Evolutionary conservation across 371 early-diverging fungal species (phyloP).

Genomic region (Rhizopus arrhizus): DNA sequence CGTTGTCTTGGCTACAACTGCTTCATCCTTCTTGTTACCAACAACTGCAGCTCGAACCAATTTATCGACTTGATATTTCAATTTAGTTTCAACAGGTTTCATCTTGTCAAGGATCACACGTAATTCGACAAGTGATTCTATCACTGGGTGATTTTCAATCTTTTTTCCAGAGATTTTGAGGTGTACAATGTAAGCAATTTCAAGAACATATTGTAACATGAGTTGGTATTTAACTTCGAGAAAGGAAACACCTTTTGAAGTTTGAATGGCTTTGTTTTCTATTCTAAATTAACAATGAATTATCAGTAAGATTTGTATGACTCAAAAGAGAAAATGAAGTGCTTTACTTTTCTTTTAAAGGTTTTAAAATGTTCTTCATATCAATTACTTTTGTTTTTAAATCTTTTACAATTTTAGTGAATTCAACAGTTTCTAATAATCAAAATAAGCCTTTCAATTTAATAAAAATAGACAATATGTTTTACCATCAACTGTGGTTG

Average conservation of each 20-base stretch:
- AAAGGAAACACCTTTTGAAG: conserved; percentile 79
- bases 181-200: conserved; percentile 73
- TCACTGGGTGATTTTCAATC: conserved; percentile 65
- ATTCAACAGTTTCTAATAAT: conserved; percentile 28
- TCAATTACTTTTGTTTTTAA: conserved; percentile 60
- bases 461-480: not conserved
- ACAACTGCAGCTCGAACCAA: conserved; percentile 77
- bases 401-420: conserved; percentile 50
- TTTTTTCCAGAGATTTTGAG: conserved; percentile 76
- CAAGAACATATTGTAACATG: conserved; percentile 84
- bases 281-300: conserved; percentile 33
- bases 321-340: not conserved
- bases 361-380: conserved; percentile 55
- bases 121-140: conserved; percentile 75
- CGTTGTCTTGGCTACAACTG: conserved; percentile 18
- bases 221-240: conserved; percentile 86
- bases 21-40: conserved; percentile 36
- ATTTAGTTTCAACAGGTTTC: conserved; percentile 89
- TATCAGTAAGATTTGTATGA: not conserved
- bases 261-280: conserved; percentile 62
- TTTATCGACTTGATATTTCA: conserved; percentile 97
- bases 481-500: not conserved
- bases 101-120: conserved; percentile 89
- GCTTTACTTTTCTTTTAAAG: conserved; percentile 55
- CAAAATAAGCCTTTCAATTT: not conserved